Evolutionary conservation across 148 eudicot genomes (phyloP).

Genomic region (Drosera capensis): DNA sequence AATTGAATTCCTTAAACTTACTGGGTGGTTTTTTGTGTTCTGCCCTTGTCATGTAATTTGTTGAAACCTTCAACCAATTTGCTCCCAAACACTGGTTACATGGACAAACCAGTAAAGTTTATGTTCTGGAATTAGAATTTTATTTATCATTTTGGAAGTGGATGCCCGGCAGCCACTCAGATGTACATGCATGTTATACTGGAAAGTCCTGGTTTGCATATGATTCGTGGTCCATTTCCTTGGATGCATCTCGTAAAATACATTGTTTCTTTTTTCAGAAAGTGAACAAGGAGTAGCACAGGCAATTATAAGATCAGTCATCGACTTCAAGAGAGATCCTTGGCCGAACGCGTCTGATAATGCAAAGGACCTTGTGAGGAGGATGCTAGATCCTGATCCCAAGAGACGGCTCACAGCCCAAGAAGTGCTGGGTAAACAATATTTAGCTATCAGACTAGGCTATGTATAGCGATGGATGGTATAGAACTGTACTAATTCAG

Average conservation of each 20-base stretch:
- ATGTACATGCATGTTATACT: too few species aligned
- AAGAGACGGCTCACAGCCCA: conserved; percentile 53
- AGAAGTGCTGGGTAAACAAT: conserved; percentile 51
- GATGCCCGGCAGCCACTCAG: too few species aligned
- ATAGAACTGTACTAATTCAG: conserved; percentile 6
- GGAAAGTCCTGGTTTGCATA: too few species aligned
- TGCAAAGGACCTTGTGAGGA: conserved; percentile 68
- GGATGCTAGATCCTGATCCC: conserved; percentile 72
- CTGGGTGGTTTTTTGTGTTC: too few species aligned
- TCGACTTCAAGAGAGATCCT: conserved; percentile 74
- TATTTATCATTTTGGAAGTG: too few species aligned
- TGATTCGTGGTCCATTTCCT: too few species aligned
- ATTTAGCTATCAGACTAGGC: neutral
- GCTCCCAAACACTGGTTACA: too few species aligned
- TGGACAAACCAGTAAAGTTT: too few species aligned
- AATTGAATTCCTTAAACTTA: too few species aligned
- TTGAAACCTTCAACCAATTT: too few species aligned
- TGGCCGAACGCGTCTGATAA: conserved; percentile 72
- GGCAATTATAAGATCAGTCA: conserved; percentile 60
- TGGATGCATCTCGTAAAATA: neutral
- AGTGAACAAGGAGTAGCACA: conserved; percentile 87
- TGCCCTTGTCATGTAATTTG: too few species aligned
- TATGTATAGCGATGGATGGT: neutral
- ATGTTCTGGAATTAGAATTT: too few species aligned
- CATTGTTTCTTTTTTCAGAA: conserved; percentile 23